Conservation (phyloP, 2,329 filamentous ascomycete species). For the Fusarium coicis region DNA sequence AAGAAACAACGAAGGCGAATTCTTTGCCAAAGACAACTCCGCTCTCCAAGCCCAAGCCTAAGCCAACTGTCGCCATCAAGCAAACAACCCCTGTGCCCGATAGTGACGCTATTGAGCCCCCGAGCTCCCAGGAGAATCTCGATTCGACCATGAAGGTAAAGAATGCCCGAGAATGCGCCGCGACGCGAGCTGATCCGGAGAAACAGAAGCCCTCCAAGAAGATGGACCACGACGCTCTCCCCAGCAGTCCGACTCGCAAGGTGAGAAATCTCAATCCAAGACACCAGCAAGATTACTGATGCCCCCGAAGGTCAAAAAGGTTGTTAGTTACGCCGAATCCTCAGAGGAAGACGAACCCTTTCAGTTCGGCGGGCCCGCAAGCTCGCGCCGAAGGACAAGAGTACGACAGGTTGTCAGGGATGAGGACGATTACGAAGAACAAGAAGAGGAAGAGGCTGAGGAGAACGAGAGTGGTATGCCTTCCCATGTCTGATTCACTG, state of each 20-base stretch:
- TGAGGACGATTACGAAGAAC: conserved; percentile 79
- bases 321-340: conserved; percentile 85
- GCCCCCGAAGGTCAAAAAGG: conserved; percentile 59
- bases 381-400: conserved; percentile 53
- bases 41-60: conserved; percentile 39
- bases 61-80: conserved; percentile 49
- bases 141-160: conserved; percentile 46
- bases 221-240: conserved; percentile 27
- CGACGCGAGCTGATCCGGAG: conserved; percentile 50
- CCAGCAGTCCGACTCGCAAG: conserved; percentile 83
- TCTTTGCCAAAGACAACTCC: conserved; percentile 58
- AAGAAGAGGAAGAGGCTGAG: conserved; percentile 71
- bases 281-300: background rate
- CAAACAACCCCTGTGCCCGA: conserved; percentile 79
- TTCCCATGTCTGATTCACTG: no score
- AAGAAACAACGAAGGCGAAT: conserved; percentile 57
- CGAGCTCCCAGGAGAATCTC: conserved; percentile 75
- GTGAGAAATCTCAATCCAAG: conserved; percentile 55
- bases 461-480: conserved; percentile 69
- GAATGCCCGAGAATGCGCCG: conserved; percentile 3
- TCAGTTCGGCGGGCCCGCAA: conserved; percentile 54
- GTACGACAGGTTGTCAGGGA: conserved; percentile 71
- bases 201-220: conserved; percentile 52
- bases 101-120: conserved; percentile 77
- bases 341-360: conserved; percentile 84